These are phyloP conservation scores for Gynostemma pentaphyllum DNA, from an alignment of 306 rosid species.

Conservation along the genomic window DNA sequence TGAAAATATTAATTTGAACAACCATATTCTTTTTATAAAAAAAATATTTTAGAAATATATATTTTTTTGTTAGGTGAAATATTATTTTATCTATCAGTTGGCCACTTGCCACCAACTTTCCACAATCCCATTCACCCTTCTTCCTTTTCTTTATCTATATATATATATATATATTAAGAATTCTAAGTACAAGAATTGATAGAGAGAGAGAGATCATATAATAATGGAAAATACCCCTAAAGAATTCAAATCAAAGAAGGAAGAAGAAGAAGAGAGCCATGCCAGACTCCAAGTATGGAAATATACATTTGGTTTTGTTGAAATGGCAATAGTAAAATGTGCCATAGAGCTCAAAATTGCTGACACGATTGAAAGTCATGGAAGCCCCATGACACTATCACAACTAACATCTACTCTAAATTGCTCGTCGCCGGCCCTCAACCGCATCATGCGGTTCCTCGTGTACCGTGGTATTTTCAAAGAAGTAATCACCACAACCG, in stretches of 20 bases:
- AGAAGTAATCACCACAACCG: background rate
- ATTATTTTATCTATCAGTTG: no score
- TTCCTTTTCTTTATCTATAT: background rate
- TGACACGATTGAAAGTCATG: constrained; percentile 47
- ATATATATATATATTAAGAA: background rate
- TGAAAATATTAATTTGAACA: no score
- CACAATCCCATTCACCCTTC: no score
- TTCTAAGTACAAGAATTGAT: background rate
- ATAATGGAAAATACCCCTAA: background rate
- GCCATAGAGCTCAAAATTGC: constrained; percentile 58
- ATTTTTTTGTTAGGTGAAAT: no score
- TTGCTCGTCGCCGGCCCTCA: constrained; percentile 20
- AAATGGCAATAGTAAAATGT: constrained; percentile 47
- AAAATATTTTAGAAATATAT: no score
- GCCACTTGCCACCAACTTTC: no score
- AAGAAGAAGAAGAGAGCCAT: constrained; percentile 23
- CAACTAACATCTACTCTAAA: constrained; percentile 32
- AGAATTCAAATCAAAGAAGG: background rate
- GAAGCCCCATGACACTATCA: constrained; percentile 32
- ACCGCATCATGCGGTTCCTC: constrained; percentile 44
- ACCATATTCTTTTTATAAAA: no score
- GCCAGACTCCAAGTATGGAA: constrained; percentile 31
- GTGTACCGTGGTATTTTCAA: constrained; percentile 30
- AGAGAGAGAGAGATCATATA: background rate
- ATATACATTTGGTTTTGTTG: constrained; percentile 42